These are phyloP conservation scores for Aschersonia sp. DNA, from an alignment of 2,329 filamentous ascomycete genomes.

Conservation along the genomic window DNA sequence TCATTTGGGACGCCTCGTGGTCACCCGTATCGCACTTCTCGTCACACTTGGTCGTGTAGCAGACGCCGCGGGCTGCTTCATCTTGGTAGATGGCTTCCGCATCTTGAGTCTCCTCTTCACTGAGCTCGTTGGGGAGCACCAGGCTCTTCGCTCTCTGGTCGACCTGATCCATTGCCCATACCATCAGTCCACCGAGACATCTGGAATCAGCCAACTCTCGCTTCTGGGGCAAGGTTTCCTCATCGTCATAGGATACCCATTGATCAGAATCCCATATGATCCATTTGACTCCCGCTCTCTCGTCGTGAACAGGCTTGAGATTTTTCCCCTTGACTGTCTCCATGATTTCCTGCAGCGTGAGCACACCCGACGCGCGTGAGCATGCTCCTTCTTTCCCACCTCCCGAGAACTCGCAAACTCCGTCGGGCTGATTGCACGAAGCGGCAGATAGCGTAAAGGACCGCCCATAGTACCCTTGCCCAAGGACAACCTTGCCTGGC, in stretches of 20 bases:
- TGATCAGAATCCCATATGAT: constrained; percentile 7
- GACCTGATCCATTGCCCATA: constrained; percentile 9
- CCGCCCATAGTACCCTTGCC: constrained; percentile 26
- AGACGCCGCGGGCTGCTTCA: too few species aligned
- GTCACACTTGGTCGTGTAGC: too few species aligned
- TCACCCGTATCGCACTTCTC: too few species aligned
- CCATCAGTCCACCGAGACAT: constrained; percentile 7
- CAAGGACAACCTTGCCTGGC: constrained; percentile 24
- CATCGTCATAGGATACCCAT: constrained; percentile 8
- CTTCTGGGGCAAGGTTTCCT: constrained; percentile 8
- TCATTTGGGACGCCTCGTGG: too few species aligned
- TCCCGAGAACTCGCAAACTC: constrained; percentile 7
- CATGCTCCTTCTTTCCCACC: constrained; percentile 6
- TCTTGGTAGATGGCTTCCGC: too few species aligned
- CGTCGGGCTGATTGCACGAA: constrained; percentile 6
- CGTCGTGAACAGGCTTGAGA: constrained; percentile 7
- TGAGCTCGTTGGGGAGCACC: too few species aligned
- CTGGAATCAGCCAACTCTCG: constrained; percentile 7
- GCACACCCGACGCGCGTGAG: constrained; percentile 2
- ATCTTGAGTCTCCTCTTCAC: too few species aligned
- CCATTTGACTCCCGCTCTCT: constrained; percentile 9
- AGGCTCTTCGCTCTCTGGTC: too few species aligned
- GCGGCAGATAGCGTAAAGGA: constrained; percentile 8
- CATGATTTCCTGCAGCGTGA: constrained; percentile 8
- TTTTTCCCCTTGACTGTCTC: constrained; percentile 6